Base-by-base conservation (phyloP, 2,329 filamentous ascomycete genomes). In the Pseudopyricularia cyperi region DNA sequence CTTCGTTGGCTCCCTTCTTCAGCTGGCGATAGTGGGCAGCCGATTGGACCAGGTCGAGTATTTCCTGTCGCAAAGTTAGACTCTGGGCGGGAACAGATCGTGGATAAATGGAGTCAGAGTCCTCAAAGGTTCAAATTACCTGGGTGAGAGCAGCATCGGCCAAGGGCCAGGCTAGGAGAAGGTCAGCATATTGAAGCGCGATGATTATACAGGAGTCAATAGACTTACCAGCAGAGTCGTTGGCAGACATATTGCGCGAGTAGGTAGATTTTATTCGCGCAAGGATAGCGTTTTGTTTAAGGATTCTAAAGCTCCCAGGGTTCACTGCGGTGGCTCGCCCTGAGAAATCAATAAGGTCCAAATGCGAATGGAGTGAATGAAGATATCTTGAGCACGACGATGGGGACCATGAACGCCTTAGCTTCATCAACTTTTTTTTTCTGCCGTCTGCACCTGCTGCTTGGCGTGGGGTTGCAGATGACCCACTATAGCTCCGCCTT, bases 1-100 rank as follows among this genome's bases (percentile, higher is more conserved):
- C 74, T 68, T 88, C 85, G 77, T 90, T 91, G 66, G 87, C 87
- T 56, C 88, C 87, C 76, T 93, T 94, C 77, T 93, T 93, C 59
- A 90, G 71, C 76, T 93, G 87, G 50, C 83, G 77, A 63, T 79
- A 76, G 71, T 85, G 63, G 73, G 71, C 73, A 52, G 73, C 82
- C 63, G 86, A 83, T 72, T 91, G 87, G 56, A 90, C 76, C 52
- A 89, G 77, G 61, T 94, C 86, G 57, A 95, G 80, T 57, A 96
- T 82, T 67, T 90, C 83, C 73, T 89, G 12, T 19, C 6, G 14
- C 44, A 7, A 42, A n/a, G 37, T 42, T 42, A 22, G 37, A 7
- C 2, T 42, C n/a, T 11, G n/a, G n/a, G n/a, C n/a, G n/a, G n/a
- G 8, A 12, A 22, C 9, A 11, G 6, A 12, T 12, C n/a, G 22